Base-by-base conservation (phyloP, 345 rosid species). In the Pelargonium nanum region DNA sequence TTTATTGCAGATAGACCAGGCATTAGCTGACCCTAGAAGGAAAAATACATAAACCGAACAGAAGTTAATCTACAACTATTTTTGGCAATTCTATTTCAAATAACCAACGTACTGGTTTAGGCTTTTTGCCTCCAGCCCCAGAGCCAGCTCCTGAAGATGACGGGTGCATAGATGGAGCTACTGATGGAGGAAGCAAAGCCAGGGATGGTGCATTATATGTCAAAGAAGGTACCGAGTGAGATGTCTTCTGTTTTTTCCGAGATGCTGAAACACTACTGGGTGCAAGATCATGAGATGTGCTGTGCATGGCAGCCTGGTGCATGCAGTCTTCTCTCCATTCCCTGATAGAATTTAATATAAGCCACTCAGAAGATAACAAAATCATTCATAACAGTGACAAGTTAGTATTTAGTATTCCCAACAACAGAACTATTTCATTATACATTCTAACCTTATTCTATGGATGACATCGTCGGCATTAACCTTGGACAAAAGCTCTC, bases 261-360 rank as follows among this genome's bases (percentile, higher is more conserved):
- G 90, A 78, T 56, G 81, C 88, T 64, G 97, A 81, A 70, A 83
- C 70, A 61, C 78, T 78, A 70, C 91, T 89, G 22, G 91, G 84
- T 68, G 80, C 58, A 66, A 84, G 70, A 75, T 90, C 89, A 25
- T 77, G 85, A 54, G 86, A 55, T 52, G 78, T 73, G 55, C 62
- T 75, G 24, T 75, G 81, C 73, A 90, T 76, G 59, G 90, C 60
- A 68, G 73, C 68, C 69, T 83, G 89, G 74, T 62, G 72, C 44
- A 74, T 97, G 19, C 89, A 91, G 57, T 80, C 82, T 68, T 78
- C 87, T 74, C 99, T 85, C 97, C 99, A 89, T 53, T 93, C 85
- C 83, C 99, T 89, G 75, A 34, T n/a, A 64, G 26, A 63, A 74
- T 65, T 26, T 32, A 53, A 30, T 65, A 56, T 40, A 17, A 53